A percentile compares a stretch with the other conserved stretches of the same genome.
These are phyloP conservation scores for Pelargonium cotyledonis DNA, from an alignment of 441 rosid genomes.

Conservation along the genomic window DNA sequence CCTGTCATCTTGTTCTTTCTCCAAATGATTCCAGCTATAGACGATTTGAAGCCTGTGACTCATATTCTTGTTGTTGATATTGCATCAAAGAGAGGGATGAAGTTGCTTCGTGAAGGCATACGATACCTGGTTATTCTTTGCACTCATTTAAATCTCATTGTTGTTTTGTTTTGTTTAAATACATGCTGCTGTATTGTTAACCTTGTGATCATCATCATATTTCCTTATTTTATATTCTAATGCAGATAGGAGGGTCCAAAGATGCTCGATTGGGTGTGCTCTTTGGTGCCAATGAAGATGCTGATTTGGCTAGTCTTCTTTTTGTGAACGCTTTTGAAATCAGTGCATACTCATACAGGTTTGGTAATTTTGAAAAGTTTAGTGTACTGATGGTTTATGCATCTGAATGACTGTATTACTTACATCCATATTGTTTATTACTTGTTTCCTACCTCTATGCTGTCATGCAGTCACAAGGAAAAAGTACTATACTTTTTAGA, in stretches of 20 bases:
- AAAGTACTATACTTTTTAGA: conserved; percentile 70
- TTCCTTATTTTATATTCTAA: conserved; percentile 21
- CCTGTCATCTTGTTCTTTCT: conserved; percentile 21
- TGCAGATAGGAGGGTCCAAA: conserved; percentile 78
- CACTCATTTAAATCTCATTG: conserved; percentile 5
- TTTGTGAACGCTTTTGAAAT: conserved; percentile 61
- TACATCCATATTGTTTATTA: conserved; percentile 1
- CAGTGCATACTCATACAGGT: conserved; percentile 72
- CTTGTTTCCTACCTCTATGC: conserved; percentile 22
- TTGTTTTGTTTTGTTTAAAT: conserved; percentile 6
- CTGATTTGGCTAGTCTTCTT: conserved; percentile 50
- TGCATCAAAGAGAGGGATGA: conserved; percentile 66
- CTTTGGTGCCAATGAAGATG: conserved; percentile 50
- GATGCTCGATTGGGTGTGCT: conserved; percentile 78
- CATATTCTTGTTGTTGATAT: conserved; percentile 85
- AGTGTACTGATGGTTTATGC: conserved; percentile 2
- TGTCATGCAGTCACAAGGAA: conserved; percentile 64
- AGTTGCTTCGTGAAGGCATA: conserved; percentile 83
- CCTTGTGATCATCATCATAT: conserved; percentile 16
- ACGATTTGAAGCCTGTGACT: conserved; percentile 88
- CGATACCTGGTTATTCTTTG: conserved; percentile 62
- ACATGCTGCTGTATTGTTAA: conserved; percentile 5
- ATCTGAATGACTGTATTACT: no score
- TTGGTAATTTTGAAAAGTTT: conserved; percentile 22
- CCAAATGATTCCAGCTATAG: conserved; percentile 50